Percentiles rank a stretch among this genome's conserved stretches.
phyloP scores from a whole-genome alignment of 345 rosid species.

The Lepidium sativum region DNA sequence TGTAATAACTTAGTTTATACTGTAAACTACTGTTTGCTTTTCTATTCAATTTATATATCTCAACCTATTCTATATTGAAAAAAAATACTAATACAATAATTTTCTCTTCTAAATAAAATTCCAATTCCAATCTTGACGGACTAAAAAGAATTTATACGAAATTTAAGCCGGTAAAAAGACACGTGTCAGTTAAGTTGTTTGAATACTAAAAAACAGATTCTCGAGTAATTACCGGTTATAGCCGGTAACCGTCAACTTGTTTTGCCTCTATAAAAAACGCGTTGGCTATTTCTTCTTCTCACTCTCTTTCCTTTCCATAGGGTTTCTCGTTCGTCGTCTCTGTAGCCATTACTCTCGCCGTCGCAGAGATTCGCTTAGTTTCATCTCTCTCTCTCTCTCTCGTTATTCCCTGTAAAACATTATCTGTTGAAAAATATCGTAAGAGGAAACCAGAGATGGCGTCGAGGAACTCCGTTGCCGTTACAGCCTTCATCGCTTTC shows the following conservation, averaged over 20 bases:
- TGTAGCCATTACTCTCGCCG: not conserved
- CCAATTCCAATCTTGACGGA: not conserved
- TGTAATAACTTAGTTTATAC: not conserved
- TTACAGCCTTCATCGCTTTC: constrained; percentile 17
- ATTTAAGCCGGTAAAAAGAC: not conserved
- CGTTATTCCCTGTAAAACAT: too few species aligned
- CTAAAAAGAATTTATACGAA: not conserved
- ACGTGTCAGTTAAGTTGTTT: not conserved
- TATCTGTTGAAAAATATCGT: too few species aligned
- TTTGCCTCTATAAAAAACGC: not conserved
- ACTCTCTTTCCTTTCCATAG: too few species aligned
- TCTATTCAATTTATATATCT: not conserved
- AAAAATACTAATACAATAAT: too few species aligned
- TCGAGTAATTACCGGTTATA: not conserved
- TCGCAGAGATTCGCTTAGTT: not conserved
- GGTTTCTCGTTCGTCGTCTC: not conserved
- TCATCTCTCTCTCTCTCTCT: too few species aligned
- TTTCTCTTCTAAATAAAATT: too few species aligned
- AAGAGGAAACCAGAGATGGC: constrained; percentile 1
- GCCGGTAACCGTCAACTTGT: not conserved
- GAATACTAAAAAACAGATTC: not conserved
- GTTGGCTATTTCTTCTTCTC: too few species aligned
- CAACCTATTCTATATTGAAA: too few species aligned
- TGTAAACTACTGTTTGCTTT: not conserved
- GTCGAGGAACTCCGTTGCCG: constrained; percentile 21